Base-by-base conservation (phyloP, 805 yeast species). In the Yamadazyma olivae region DNA sequence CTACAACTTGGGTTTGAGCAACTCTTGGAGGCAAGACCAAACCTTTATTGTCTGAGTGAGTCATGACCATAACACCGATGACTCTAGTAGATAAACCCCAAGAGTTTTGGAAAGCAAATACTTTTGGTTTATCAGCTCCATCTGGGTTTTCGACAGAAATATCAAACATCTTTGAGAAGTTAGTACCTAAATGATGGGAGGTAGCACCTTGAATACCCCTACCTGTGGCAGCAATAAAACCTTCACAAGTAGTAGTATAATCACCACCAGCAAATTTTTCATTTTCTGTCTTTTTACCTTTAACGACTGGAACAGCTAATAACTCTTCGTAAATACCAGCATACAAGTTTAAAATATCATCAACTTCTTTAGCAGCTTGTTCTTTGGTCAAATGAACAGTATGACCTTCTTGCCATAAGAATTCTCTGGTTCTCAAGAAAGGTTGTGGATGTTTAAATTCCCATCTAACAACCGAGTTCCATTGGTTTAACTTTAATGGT, bases 391-490 rank as follows among this genome's bases (percentile, higher is more conserved):
- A 75, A 63, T 87, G 96, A 37, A 96, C 99, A 33, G 99, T 93
- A 72, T 93, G 99, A 53, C 99, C 99, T 71, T 93, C 99, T 71
- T 93, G 99, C 99, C 99, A 93, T 64, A 93, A 74, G 70, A 93
- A 93, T 70, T 93, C 99, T 71, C 99, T 84, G 10, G 99, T 95
- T 77, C 99, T 85, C 59, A 93, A 71, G 67, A 93, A 93, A 33
- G 99, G 99, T 71, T 93, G 99, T 40, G 99, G 99, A 66, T 93
- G 98, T 74, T 93, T 93, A 72, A 93, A 93, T 70, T 93, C 99
- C 99, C 99, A 93, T 74, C 99, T 84, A 33, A 93, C 99, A 30
- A 93, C 99, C 14, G 97, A 90, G 72, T 95, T 95, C 99, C 99
- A 93, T 71, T 93, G 99, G 74, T 93, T 93, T 57, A 93, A 77